phyloP scores from a whole-genome alignment of 305 asterid genomes.

The Fraxinus platypoda region DNA sequence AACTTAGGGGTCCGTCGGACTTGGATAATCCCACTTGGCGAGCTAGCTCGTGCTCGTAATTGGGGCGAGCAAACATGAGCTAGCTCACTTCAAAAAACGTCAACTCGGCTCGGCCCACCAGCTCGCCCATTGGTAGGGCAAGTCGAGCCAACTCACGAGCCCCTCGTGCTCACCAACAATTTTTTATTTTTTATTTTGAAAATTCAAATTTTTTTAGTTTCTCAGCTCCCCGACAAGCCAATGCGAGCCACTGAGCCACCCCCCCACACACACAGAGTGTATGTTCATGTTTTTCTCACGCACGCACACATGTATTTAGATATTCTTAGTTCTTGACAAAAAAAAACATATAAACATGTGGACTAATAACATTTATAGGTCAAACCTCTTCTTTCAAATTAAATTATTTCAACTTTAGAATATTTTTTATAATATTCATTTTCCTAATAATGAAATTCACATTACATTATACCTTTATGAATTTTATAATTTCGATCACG shows the following conservation, averaged over 20 bases:
- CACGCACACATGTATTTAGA: background rate
- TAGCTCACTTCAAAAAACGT: background rate
- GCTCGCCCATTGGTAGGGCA: background rate
- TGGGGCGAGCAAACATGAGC: background rate
- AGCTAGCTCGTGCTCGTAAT: background rate
- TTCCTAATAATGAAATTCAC: background rate
- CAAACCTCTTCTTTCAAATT: background rate
- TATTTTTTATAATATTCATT: background rate
- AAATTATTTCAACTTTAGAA: background rate
- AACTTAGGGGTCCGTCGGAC: background rate
- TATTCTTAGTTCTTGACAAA: background rate
- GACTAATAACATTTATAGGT: background rate
- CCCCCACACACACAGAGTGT: background rate
- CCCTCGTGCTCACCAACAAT: background rate
- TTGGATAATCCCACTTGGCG: background rate
- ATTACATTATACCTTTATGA: background rate
- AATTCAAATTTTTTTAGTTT: background rate
- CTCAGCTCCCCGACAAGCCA: background rate
- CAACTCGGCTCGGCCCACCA: background rate
- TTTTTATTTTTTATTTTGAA: background rate
- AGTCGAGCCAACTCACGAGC: background rate
- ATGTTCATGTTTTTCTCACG: background rate
- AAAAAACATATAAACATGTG: background rate
- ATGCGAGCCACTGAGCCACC: background rate
- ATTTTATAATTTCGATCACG: background rate